Evolutionary conservation across 2,329 filamentous ascomycete genomes (phyloP).

Genomic region (Xylaria sp.): DNA sequence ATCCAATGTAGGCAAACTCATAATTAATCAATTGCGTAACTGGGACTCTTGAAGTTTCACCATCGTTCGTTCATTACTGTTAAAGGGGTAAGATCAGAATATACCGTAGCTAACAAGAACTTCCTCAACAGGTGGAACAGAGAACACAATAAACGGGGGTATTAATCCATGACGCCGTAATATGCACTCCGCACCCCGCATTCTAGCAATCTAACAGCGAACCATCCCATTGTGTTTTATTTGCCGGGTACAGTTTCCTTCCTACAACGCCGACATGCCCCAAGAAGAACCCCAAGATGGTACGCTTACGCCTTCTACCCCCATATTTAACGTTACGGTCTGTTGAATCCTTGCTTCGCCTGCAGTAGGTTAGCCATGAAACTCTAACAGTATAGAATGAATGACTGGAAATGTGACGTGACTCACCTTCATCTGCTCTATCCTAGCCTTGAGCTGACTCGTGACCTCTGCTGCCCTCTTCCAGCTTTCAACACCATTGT

Average conservation of each 20-base stretch:
- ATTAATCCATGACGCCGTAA: conserved; percentile 21
- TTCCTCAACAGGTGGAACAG: conserved; percentile 3
- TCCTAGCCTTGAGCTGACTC: conserved; percentile 94
- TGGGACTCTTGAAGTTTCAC: neutral
- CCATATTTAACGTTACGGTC: conserved; percentile 49
- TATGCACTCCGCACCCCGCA: conserved; percentile 3
- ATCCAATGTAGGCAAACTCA: neutral
- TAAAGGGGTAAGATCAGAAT: no score
- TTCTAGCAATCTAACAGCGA: neutral
- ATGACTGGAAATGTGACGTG: neutral
- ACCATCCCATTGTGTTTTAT: neutral
- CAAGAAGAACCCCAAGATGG: neutral
- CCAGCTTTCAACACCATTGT: conserved; percentile 87
- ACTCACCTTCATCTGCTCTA: conserved; percentile 94
- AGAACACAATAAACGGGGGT: conserved; percentile 12
- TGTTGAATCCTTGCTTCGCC: conserved; percentile 64
- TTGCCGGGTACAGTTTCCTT: neutral
- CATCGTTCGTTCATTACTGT: neutral
- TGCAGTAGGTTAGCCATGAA: conserved; percentile 44
- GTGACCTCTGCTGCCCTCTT: conserved; percentile 97
- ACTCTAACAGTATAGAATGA: neutral
- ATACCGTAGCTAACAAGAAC: neutral
- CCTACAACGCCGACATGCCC: neutral
- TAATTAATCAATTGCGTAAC: neutral
- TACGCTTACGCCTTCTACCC: neutral